Evolutionary conservation across 2,329 filamentous ascomycete species (phyloP).

Genomic region (Rosellinia necatrix): DNA sequence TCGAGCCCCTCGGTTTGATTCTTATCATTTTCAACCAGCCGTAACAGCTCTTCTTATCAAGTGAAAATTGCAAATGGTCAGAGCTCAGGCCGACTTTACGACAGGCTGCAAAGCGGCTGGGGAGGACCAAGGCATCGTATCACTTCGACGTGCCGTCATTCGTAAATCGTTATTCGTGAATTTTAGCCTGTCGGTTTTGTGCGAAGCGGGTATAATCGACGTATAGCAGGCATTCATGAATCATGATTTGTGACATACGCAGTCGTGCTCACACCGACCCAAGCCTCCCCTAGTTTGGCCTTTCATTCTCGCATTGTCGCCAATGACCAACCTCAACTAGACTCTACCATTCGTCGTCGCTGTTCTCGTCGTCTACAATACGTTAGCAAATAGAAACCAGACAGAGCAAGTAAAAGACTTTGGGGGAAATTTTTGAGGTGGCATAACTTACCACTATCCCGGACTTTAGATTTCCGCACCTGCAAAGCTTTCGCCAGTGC

Average conservation of each 20-base stretch:
- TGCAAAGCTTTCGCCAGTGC: constrained; percentile 78
- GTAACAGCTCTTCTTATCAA: neutral
- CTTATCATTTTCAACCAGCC: neutral
- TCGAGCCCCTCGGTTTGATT: neutral
- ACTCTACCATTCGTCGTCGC: constrained; percentile 74
- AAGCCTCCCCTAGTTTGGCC: constrained; percentile 26
- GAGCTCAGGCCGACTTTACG: neutral
- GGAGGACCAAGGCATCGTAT: neutral
- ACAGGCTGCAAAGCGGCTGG: neutral
- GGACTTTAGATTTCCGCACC: constrained; percentile 91
- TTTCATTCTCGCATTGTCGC: constrained; percentile 17
- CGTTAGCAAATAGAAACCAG: no score
- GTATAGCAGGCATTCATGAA: neutral
- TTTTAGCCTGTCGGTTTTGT: neutral
- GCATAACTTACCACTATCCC: constrained; percentile 81
- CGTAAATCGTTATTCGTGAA: no score
- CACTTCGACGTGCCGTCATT: neutral
- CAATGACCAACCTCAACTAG: constrained; percentile 31
- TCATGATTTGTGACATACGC: neutral
- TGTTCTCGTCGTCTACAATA: constrained; percentile 71
- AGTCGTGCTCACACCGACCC: constrained; percentile 8
- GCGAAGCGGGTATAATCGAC: neutral
- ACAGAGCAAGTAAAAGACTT: no score
- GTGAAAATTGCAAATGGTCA: neutral
- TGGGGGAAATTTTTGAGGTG: no score